Percentiles rank a stretch among this genome's conserved stretches.
These are phyloP conservation scores for Psilocybe cubensis DNA, from an alignment of 768 basidiomycete species.

Conservation along the genomic window DNA sequence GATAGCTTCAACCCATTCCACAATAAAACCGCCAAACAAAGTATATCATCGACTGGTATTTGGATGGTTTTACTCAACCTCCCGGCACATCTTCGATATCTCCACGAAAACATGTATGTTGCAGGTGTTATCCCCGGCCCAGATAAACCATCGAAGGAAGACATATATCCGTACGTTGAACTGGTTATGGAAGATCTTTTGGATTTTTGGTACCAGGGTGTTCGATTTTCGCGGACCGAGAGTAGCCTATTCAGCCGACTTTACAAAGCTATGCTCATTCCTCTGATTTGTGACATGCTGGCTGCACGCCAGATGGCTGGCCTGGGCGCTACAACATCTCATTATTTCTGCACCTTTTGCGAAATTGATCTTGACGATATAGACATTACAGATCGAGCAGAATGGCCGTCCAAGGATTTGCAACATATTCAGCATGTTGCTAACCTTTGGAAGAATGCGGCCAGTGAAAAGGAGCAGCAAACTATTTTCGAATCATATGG, in stretches of 20 bases:
- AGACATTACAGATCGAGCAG: conserved; percentile 16
- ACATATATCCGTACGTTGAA: conserved; percentile 37
- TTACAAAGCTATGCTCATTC: conserved; percentile 31
- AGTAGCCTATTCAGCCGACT: conserved; percentile 25
- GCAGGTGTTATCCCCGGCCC: conserved; percentile 47
- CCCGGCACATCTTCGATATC: conserved; percentile 34
- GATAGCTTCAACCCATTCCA: conserved; percentile 32
- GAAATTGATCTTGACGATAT: conserved; percentile 24
- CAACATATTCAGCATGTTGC: conserved; percentile 13
- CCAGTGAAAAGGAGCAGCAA: conserved; percentile 12
- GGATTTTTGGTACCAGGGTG: conserved; percentile 32
- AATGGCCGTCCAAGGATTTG: conserved; percentile 16
- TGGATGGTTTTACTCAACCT: conserved; percentile 38
- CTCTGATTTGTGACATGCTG: conserved; percentile 38
- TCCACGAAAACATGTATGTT: conserved; percentile 43
- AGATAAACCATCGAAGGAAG: conserved; percentile 30
- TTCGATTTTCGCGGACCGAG: conserved; percentile 29
- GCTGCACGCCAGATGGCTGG: conserved; percentile 30
- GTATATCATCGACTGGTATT: conserved; percentile 25
- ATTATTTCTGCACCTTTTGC: conserved; percentile 27
- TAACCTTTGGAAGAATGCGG: conserved; percentile 21
- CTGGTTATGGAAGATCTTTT: conserved; percentile 39
- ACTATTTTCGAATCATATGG: conserved; percentile 23
- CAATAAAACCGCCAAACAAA: conserved; percentile 28
- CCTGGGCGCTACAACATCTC: conserved; percentile 12